Percentiles rank a stretch among this genome's conserved stretches.
Conservation (phyloP, 2,329 filamentous ascomycete species). For the Scorias spongiosa region DNA sequence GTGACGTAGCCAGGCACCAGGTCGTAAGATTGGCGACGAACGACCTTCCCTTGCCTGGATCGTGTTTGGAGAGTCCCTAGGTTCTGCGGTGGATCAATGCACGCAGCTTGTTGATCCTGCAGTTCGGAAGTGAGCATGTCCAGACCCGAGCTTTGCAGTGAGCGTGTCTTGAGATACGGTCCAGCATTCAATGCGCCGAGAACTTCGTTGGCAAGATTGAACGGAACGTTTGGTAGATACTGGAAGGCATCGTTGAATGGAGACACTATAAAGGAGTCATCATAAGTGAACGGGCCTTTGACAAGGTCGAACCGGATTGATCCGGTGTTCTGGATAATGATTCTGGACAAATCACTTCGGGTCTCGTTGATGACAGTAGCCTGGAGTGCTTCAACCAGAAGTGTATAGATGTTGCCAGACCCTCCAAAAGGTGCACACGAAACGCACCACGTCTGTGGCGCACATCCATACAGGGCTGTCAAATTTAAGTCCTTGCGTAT, state of each 20-base stretch:
- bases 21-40: constrained; percentile 33
- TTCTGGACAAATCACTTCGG: constrained; percentile 34
- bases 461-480: constrained; percentile 38
- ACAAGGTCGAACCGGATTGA: constrained; percentile 46
- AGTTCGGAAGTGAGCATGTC: constrained; percentile 20
- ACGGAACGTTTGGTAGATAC: constrained; percentile 39
- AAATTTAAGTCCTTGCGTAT: constrained; percentile 40
- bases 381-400: constrained; percentile 37
- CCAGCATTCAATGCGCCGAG: constrained; percentile 31
- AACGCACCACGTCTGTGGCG: constrained; percentile 44
- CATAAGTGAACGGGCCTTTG: constrained; percentile 46
- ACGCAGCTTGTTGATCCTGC: constrained; percentile 27
- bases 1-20: constrained; percentile 39
- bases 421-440: constrained; percentile 39
- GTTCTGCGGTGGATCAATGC: constrained; percentile 31
- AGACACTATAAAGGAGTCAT: constrained; percentile 39
- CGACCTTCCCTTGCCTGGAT: constrained; percentile 24
- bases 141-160: constrained; percentile 18
- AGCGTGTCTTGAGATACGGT: constrained; percentile 21
- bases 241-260: constrained; percentile 40
- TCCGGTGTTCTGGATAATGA: constrained; percentile 47
- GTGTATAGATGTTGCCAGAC: constrained; percentile 39
- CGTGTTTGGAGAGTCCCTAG: constrained; percentile 15
- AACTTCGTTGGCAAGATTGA: constrained; percentile 28
- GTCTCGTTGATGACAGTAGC: constrained; percentile 37